phyloP scores from a whole-genome alignment of 192 early-diverging fungal genomes.

The Chytriomyces hyalinus region DNA sequence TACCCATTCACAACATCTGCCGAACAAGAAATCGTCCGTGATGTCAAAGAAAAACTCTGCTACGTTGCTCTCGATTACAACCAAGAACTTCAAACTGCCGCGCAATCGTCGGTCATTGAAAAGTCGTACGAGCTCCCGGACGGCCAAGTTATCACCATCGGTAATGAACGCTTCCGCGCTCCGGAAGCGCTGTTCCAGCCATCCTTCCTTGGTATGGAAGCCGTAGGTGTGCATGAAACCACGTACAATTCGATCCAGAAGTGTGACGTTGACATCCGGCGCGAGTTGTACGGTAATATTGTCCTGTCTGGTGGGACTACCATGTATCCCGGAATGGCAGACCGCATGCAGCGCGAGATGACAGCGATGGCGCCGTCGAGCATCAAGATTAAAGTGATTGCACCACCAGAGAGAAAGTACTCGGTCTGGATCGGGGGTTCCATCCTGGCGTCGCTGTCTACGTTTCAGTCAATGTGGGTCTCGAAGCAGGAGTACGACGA shows the following conservation, averaged over 20 bases:
- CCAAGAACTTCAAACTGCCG: constrained; percentile 53
- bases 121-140: constrained; percentile 60
- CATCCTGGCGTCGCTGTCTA: constrained; percentile 64
- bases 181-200: constrained; percentile 70
- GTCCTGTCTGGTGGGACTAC: constrained; percentile 59
- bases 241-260: constrained; percentile 55
- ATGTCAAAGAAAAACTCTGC: constrained; percentile 71
- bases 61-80: constrained; percentile 61
- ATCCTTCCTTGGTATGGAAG: constrained; percentile 56
- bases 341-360: constrained; percentile 62
- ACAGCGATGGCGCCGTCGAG: constrained; percentile 57
- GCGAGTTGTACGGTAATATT: constrained; percentile 55
- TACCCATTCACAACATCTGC: constrained; percentile 64
- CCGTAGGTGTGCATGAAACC: constrained; percentile 52
- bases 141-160: constrained; percentile 65
- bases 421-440: constrained; percentile 73
- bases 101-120: constrained; percentile 47
- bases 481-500: constrained; percentile 69
- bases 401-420: constrained; percentile 68
- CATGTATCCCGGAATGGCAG: constrained; percentile 60
- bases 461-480: constrained; percentile 74
- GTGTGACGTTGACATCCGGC: constrained; percentile 58
- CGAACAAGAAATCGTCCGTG: constrained; percentile 67
- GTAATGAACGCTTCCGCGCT: constrained; percentile 64
- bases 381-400: constrained; percentile 66